Percentiles rank a stretch among this genome's conserved stretches.
phyloP scores from a whole-genome alignment of 208 protist species.

The Wallacemonas collosoma region DNA sequence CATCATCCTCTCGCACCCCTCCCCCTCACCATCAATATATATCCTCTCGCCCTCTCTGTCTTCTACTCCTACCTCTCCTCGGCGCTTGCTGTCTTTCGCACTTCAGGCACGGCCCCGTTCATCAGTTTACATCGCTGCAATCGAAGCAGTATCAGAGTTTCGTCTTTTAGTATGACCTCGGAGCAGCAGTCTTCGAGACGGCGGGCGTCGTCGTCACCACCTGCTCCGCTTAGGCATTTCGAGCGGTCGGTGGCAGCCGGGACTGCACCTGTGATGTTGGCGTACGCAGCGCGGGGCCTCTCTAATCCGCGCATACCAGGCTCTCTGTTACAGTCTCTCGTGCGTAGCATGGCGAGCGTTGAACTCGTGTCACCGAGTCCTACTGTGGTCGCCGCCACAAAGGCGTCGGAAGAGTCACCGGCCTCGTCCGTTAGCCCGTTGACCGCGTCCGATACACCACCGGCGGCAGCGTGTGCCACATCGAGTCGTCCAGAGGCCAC shows the following conservation, averaged over 20 bases:
- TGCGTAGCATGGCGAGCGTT: neutral
- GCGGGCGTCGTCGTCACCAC: slow-evolving; percentile 14
- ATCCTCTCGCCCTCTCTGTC: neutral
- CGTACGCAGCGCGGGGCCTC: neutral
- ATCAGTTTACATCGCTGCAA: no score
- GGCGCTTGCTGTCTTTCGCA: no score
- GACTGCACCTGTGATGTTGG: neutral
- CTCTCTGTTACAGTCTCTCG: neutral
- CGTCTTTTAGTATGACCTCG: neutral
- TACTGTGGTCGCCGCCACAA: neutral
- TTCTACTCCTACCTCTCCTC: neutral
- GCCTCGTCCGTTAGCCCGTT: no score
- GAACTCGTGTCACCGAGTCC: neutral
- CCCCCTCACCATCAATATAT: neutral
- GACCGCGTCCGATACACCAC: neutral
- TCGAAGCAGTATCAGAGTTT: neutral
- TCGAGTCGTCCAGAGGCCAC: neutral
- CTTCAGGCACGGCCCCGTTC: no score
- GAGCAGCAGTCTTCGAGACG: neutral
- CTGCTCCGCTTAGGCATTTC: slow-evolving; percentile 15
- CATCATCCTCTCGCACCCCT: no score
- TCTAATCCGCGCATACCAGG: neutral
- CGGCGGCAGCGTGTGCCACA: neutral
- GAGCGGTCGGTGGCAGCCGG: neutral
- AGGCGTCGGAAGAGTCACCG: no score